Percentiles rank a stretch among this genome's conserved stretches.
phyloP scores from a whole-genome alignment of 371 early-diverging fungal genomes.

The Rhizopus delemar region DNA sequence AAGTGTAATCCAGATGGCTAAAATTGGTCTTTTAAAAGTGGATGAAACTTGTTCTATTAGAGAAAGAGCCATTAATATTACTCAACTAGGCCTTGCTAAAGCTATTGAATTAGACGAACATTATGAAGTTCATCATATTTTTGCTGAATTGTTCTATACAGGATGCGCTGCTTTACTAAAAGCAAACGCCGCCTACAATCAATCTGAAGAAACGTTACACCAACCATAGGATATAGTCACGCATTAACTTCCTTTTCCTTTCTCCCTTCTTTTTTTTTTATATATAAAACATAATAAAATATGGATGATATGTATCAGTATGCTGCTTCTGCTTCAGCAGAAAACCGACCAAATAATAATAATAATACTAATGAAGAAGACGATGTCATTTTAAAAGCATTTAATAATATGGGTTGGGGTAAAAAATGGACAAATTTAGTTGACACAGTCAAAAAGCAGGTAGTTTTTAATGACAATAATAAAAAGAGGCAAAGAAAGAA shows the following conservation, averaged over 20 bases:
- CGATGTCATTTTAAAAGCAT: constrained; percentile 47
- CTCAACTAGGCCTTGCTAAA: constrained; percentile 54
- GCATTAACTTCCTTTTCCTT: no score
- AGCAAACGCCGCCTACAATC: constrained; percentile 63
- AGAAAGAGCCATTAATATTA: constrained; percentile 56
- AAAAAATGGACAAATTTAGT: constrained; percentile 39
- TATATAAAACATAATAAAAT: neutral
- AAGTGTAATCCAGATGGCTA: constrained; percentile 13
- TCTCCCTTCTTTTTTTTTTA: constrained; percentile 5
- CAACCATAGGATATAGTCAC: neutral
- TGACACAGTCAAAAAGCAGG: constrained; percentile 51
- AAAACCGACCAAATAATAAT: constrained; percentile 23
- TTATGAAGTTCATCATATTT: constrained; percentile 60
- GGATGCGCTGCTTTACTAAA: constrained; percentile 37
- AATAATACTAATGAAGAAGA: constrained; percentile 36
- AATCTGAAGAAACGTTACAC: constrained; percentile 19
- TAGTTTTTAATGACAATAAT: constrained; percentile 1
- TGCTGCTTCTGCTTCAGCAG: constrained; percentile 25
- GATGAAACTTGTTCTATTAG: constrained; percentile 61
- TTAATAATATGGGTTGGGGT: constrained; percentile 48
- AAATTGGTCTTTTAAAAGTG: constrained; percentile 44
- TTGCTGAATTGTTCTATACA: constrained; percentile 51
- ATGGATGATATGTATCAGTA: constrained; percentile 33
- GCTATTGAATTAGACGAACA: constrained; percentile 64
- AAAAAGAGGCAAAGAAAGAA: no score